These are phyloP conservation scores for Chlorencoelia australis DNA, from an alignment of 2,329 filamentous ascomycete species.

Conservation along the genomic window DNA sequence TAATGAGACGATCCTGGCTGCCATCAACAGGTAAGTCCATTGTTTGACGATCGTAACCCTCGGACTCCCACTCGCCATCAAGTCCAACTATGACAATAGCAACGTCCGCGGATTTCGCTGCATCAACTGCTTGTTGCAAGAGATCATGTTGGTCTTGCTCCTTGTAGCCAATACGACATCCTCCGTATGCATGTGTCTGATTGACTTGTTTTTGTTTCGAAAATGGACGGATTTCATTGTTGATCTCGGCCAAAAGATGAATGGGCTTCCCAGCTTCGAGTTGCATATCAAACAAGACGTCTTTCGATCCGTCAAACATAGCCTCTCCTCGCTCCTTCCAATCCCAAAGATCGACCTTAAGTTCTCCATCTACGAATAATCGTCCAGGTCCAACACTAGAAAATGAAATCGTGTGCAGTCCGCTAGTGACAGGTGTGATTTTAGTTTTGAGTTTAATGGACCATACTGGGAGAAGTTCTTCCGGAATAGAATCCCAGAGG, in stretches of 20 bases:
- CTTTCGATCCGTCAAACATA: slow-evolving; percentile 60
- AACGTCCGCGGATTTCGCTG: slow-evolving; percentile 52
- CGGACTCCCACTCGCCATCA: slow-evolving; percentile 67
- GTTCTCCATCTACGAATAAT: slow-evolving; percentile 47
- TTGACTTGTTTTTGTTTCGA: slow-evolving; percentile 48
- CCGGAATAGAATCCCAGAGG: slow-evolving; percentile 60
- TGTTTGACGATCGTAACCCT: slow-evolving; percentile 56
- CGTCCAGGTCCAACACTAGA: slow-evolving; percentile 56
- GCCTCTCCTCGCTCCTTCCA: slow-evolving; percentile 61
- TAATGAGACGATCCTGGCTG: slow-evolving; percentile 52
- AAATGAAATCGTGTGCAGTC: slow-evolving; percentile 56
- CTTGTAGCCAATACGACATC: slow-evolving; percentile 62
- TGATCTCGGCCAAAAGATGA: slow-evolving; percentile 54
- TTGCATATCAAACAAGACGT: slow-evolving; percentile 50
- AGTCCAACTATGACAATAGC: slow-evolving; percentile 60
- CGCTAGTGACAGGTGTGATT: slow-evolving; percentile 47
- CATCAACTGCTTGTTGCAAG: slow-evolving; percentile 53
- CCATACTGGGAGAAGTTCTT: slow-evolving; percentile 51
- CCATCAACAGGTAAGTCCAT: slow-evolving; percentile 49
- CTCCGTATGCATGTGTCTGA: slow-evolving; percentile 54
- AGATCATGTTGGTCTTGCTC: slow-evolving; percentile 51
- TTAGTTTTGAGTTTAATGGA: slow-evolving; percentile 41
- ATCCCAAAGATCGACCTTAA: slow-evolving; percentile 56
- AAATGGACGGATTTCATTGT: slow-evolving; percentile 52
- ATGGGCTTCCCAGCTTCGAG: slow-evolving; percentile 50